Conservation (phyloP, 257 asterid genomes). For the Nicotiana otophora region DNA sequence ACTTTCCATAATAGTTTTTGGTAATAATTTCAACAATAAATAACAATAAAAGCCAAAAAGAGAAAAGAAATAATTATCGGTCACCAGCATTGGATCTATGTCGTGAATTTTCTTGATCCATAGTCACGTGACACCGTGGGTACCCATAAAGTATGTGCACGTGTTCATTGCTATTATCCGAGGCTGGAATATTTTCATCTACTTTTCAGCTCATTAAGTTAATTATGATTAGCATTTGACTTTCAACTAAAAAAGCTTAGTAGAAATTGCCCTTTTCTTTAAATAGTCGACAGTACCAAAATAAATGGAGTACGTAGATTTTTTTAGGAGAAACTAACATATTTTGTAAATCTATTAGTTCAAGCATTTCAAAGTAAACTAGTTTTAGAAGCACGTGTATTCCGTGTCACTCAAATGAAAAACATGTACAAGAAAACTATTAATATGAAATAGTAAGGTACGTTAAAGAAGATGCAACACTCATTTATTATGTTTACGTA, state of each 20-base stretch:
- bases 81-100: neutral
- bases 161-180: neutral
- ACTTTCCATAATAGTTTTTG: neutral
- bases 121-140: neutral
- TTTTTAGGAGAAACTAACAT: too few relatives aligned
- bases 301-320: too few relatives aligned
- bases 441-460: too few relatives aligned
- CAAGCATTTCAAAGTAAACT: fast-evolving
- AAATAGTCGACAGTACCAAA: neutral
- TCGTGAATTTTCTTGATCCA: neutral
- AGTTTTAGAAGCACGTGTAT: too few relatives aligned
- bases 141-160: neutral
- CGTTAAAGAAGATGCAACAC: too few relatives aligned
- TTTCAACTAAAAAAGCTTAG: neutral
- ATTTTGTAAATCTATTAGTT: too few relatives aligned
- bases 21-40: neutral
- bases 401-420: too few relatives aligned
- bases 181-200: neutral
- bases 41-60: neutral
- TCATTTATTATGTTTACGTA: too few relatives aligned
- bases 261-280: neutral
- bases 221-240: neutral
- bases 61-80: neutral
- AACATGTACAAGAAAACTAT: too few relatives aligned
- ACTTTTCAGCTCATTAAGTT: neutral